phyloP scores from a whole-genome alignment of 164 flowering plant species.

The Pachysandra terminalis region DNA sequence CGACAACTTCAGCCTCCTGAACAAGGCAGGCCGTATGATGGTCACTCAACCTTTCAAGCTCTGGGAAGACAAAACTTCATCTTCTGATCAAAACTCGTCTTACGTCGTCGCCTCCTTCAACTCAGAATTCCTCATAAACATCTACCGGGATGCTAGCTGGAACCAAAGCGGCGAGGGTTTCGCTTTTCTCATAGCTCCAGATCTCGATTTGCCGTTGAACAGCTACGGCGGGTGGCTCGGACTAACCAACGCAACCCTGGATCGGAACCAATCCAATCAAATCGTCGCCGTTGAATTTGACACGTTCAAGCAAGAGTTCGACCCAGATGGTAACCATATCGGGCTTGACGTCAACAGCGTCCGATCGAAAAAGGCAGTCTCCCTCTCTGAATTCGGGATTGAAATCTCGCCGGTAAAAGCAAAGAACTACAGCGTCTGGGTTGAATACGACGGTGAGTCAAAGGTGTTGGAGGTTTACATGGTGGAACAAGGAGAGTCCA shows the following conservation, averaged over 20 bases:
- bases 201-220: slow-evolving; percentile 20
- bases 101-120: slow-evolving; percentile 39
- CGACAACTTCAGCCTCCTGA: slow-evolving; percentile 9
- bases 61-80: slow-evolving; percentile 16
- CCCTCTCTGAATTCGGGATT: slow-evolving; percentile 30
- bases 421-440: slow-evolving; percentile 47
- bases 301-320: slow-evolving; percentile 46
- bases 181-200: slow-evolving; percentile 55
- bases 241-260: slow-evolving; percentile 47
- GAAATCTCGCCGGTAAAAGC: slow-evolving; percentile 13
- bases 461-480: slow-evolving; percentile 43
- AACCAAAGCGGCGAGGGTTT: slow-evolving; percentile 51
- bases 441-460: slow-evolving; percentile 38
- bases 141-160: slow-evolving; percentile 17
- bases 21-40: slow-evolving; percentile 33
- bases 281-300: slow-evolving; percentile 65
- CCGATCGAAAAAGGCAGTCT: slow-evolving; percentile 22
- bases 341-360: slow-evolving; percentile 54
- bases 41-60: slow-evolving; percentile 18
- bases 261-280: slow-evolving; percentile 32
- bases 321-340: slow-evolving; percentile 56
- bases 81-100: background rate
- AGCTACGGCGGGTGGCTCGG: slow-evolving; percentile 60
- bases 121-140: slow-evolving; percentile 40
- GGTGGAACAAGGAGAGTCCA: slow-evolving; percentile 19